These are phyloP conservation scores for Galerina sulciceps DNA, from an alignment of 768 basidiomycete species.

Conservation along the genomic window DNA sequence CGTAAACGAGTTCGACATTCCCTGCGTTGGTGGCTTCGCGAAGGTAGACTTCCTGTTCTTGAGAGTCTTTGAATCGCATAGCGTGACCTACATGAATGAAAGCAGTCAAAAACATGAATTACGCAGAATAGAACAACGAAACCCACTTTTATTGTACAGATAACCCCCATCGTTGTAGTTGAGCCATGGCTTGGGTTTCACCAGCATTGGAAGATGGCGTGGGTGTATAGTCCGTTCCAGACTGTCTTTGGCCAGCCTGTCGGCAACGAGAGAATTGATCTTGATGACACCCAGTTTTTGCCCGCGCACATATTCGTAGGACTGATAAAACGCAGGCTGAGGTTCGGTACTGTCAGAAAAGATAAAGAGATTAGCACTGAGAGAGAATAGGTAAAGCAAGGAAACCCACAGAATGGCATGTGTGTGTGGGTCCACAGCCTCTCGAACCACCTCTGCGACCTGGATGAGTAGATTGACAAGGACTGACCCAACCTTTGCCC, in stretches of 20 bases:
- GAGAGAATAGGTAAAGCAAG: slow-evolving; percentile 4
- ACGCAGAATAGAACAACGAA: not conserved
- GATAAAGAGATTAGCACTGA: slow-evolving; percentile 63
- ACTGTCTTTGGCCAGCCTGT: slow-evolving; percentile 76
- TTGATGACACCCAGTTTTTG: slow-evolving; percentile 92
- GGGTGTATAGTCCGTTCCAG: slow-evolving; percentile 80
- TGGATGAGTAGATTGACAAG: slow-evolving; percentile 86
- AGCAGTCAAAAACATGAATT: slow-evolving; percentile 7
- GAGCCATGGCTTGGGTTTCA: slow-evolving; percentile 89
- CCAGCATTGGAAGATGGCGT: slow-evolving; percentile 94
- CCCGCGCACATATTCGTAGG: slow-evolving; percentile 93
- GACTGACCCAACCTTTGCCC: slow-evolving; percentile 81
- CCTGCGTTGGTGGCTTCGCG: slow-evolving; percentile 72
- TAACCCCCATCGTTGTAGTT: slow-evolving; percentile 81
- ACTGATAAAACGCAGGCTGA: slow-evolving; percentile 87
- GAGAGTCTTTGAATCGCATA: slow-evolving; percentile 93
- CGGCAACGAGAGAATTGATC: slow-evolving; percentile 79
- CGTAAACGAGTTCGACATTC: slow-evolving; percentile 83
- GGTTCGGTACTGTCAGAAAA: slow-evolving; percentile 59
- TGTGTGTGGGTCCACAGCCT: slow-evolving; percentile 57
- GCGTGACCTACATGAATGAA: slow-evolving; percentile 34
- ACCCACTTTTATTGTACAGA: slow-evolving; percentile 74
- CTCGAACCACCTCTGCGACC: slow-evolving; percentile 74
- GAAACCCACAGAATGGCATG: slow-evolving; percentile 62
- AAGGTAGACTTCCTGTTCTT: slow-evolving; percentile 84